Base-by-base conservation (phyloP, 768 basidiomycete genomes). In the Trametes cubensis region DNA sequence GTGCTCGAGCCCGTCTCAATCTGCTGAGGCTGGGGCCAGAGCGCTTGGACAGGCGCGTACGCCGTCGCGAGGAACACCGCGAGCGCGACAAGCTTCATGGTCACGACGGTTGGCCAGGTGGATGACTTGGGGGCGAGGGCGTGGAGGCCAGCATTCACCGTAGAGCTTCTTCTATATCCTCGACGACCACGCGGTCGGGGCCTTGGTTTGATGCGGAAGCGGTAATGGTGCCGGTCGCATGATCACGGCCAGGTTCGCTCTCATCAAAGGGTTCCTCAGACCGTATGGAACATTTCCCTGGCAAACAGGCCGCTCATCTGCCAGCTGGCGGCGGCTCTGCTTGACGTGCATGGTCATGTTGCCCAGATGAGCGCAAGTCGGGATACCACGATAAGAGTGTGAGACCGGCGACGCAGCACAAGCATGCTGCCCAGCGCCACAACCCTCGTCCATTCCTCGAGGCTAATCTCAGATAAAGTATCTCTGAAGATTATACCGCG, bases 11-110 rank as follows among this genome's bases (percentile, higher is more conserved):
- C 79, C 0, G 73, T 71, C 38, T 61, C 17, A 49, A 75, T 28
- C 15, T 26, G 53, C 46, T 62, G 67, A 0, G 79, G 79, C 46
- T 68, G 70, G 3, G 79, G 79, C 79, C 79, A 80, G 60, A 77
- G 66, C 15, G 71, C 74, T 21, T 59, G 34, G 1, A 58, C 68
- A 2, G 68, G 58, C 3, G 67, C 55, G 50, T 42, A 51, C 53
- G 60, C 55, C 17, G 60, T 61, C 5, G 72, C 64, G 34, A 72
- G 39, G 49, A 73, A 47, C 7, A 66, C 58, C 5, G 66, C 49
- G 55, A 67, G 58, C 47, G 63, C 63, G 47, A 64, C 57, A 20
- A 71, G 61, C 26, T 66, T 54, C 63, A 68, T 64, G 28, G 28
- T 28, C 28, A 28, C 28, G 28, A 28, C 28, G 7, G 59, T 58